Base-by-base conservation (phyloP, 108 stramenopile genomes). In the Conticribra weissflogii region DNA sequence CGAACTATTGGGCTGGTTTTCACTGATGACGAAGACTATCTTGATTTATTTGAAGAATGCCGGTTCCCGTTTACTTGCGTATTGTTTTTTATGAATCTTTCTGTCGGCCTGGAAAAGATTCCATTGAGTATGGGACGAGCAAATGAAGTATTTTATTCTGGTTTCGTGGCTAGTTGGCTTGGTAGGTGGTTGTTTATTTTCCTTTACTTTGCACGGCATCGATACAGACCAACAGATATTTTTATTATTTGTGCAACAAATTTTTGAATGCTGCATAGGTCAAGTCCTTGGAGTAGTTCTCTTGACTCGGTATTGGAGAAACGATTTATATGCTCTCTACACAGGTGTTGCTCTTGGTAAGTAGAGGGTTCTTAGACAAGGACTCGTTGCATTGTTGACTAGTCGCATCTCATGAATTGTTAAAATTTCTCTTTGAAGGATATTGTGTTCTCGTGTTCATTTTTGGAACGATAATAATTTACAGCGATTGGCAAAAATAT, bases 201-300 rank as follows among this genome's bases (percentile, higher is more conserved):
- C n/a, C n/a, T n/a, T n/a, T n/a, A n/a, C n/a, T n/a, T n/a, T n/a
- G n/a, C n/a, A n/a, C n/a, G n/a, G n/a, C n/a, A n/a, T n/a, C n/a
- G n/a, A n/a, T n/a, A n/a, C n/a, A n/a, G n/a, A n/a, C n/a, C n/a
- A n/a, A n/a, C n/a, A n/a, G n/a, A n/a, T 16, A 14, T 53, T 14
- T 22, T 25, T 53, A 63, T 19, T 59, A 47, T 17, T 75, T 66
- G 63, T 9, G 12, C 36, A 5, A 34, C 29, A 1, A n/a, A 16
- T 51, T n/a, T 21, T 12, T 21, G 41, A 2, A 7, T n/a, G 17
- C 19, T 31, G 2, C 3, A 23, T 49, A 65, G 85, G 71, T 22
- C 94, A 95, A 72, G 91, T 95, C 0, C 94, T 91, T n/a, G 89
- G 70, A 19, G 88, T 91, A 1, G 59, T 81, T 54, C 28, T 95